Conservation (phyloP, 2,329 filamentous ascomycete genomes). For the Pestalotiopsis sp. region DNA sequence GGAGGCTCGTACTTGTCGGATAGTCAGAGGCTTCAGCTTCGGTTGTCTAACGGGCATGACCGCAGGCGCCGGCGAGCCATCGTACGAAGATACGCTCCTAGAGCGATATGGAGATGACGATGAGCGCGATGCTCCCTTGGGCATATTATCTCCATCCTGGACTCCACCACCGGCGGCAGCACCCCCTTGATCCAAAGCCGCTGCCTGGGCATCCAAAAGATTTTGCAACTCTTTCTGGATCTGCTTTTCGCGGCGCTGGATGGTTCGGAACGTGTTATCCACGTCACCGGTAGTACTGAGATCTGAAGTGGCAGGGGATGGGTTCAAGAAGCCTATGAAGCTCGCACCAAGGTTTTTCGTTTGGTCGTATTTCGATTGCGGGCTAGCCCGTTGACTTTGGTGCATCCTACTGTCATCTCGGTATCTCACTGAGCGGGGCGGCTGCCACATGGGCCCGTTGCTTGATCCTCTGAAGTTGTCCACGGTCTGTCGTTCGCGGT, state of each 20-base stretch:
- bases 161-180: constrained; percentile 19
- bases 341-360: constrained; percentile 20
- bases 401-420: constrained; percentile 8
- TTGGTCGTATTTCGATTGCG: not conserved
- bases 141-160: constrained; percentile 37
- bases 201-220: constrained; percentile 61
- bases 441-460: constrained; percentile 22
- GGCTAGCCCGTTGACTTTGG: not conserved
- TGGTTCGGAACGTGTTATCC: constrained; percentile 30
- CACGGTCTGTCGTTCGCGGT: constrained; percentile 1
- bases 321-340: constrained; percentile 32
- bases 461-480: constrained; percentile 10
- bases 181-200: constrained; percentile 44
- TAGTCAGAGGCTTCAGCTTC: constrained; percentile 52
- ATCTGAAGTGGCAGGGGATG: constrained; percentile 6
- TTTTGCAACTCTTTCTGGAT: constrained; percentile 61
- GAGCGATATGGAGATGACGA: constrained; percentile 17
- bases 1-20: constrained; percentile 66
- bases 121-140: constrained; percentile 29
- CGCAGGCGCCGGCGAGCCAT: constrained; percentile 20
- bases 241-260: constrained; percentile 50
- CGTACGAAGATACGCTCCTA: constrained; percentile 37
- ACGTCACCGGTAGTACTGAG: constrained; percentile 20
- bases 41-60: constrained; percentile 66
- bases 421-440: constrained; percentile 21